Conservation (phyloP, 495 filamentous ascomycete species). For the Neurospora sp. region DNA sequence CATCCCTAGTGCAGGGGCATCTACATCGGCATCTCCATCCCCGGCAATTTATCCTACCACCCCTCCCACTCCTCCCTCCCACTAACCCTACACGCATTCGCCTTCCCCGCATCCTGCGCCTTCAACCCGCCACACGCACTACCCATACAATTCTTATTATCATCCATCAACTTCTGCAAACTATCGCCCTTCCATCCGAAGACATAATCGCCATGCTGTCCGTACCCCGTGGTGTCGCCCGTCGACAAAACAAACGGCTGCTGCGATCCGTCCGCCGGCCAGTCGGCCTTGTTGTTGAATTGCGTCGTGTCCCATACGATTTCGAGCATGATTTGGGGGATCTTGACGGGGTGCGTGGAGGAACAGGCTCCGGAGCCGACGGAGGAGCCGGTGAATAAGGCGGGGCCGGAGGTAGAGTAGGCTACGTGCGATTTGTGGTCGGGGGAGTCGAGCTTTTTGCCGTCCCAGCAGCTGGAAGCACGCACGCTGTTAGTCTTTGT, state of each 20-base stretch:
- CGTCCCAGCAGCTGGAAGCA: conserved; percentile 37
- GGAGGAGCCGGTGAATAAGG: conserved; percentile 9
- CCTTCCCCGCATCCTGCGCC: conserved; percentile 24
- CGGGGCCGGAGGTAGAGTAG: conserved; percentile 39
- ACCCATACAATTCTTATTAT: conserved; percentile 18
- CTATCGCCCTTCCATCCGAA: conserved; percentile 11
- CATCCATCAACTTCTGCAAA: conserved; percentile 10
- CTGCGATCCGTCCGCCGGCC: conserved; percentile 3
- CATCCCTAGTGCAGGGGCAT: background rate
- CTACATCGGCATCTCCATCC: background rate
- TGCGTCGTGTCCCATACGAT: conserved; percentile 11
- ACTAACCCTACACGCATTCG: conserved; percentile 29
- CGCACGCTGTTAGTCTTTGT: no score
- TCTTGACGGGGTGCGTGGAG: conserved; percentile 7
- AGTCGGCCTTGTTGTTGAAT: conserved; percentile 11
- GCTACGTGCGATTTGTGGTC: conserved; percentile 56
- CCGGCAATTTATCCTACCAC: conserved; percentile 12
- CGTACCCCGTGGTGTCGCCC: conserved; percentile 6
- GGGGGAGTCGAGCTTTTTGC: conserved; percentile 45
- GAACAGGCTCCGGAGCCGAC: conserved; percentile 2
- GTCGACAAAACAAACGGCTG: conserved; percentile 9
- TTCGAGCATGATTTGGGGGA: conserved; percentile 12
- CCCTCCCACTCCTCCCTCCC: conserved; percentile 31
- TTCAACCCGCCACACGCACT: conserved; percentile 25
- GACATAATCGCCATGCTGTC: conserved; percentile 9